Evolutionary conservation across 228 moss, liverwort and hornwort species (phyloP), one percentile per base, ranked within the genome.

Genomic region (Sphagnum magellanicum): DNA sequence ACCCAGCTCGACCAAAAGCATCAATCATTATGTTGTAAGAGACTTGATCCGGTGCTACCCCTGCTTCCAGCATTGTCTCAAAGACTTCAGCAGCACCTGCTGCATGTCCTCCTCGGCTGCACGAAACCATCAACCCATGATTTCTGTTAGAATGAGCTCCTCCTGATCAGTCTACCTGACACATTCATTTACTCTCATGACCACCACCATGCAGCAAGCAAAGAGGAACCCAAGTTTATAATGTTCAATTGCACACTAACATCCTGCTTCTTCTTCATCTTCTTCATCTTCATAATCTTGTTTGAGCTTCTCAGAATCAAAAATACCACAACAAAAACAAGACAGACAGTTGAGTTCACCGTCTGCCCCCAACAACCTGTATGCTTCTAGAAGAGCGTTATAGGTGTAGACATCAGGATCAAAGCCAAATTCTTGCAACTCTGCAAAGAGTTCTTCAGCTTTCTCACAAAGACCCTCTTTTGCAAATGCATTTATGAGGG

Each of bases 1-100:
- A 76, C 72, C 85, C 91, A 68, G 89, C 83, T 52, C 93, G 88
- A 62, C 93, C 90, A 69, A 76, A 90, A 17, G 91, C 87, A 73
- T 91, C 97, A 32, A 98, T 86, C 11, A 93, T 89, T 17, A 98
- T 93, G 71, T 98, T 98, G 74, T 82, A 93, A 12, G 97, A 98
- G 46, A 87, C 91, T 69, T 93, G 87, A 69, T 98, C 97, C 17
- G 93, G 74, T 72, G 69, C 82, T 71, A 98, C 76, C 64, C 90
- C 93, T 74, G 77, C 76, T 47, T 87, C 84, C 65, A 69, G 53
- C 88, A 98, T 98, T 68, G 87, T 58, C 53, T 87, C 66, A 69
- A 97, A 93, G 9, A 90, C 85, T 78, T 90, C 87, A 55, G 81
- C 73, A n/a, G 91, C 93, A 76, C 93, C 88, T 6, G 80, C 83